Conservation (phyloP, 2,329 filamentous ascomycete genomes). For the Diaporthe citrichinensis region DNA sequence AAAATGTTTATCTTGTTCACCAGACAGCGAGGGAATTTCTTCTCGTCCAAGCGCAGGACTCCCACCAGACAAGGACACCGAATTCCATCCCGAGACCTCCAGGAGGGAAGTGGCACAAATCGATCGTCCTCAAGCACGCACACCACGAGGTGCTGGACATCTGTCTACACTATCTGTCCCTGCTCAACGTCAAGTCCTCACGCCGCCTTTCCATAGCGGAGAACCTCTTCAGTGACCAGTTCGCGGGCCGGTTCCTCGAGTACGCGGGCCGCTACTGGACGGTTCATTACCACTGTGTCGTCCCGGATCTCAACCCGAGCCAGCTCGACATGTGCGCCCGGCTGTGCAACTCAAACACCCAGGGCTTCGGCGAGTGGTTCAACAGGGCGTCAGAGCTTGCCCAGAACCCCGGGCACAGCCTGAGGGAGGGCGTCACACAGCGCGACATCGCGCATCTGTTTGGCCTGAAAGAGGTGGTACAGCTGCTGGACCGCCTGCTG, state of each 20-base stretch:
- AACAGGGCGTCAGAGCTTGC: slow-evolving; percentile 18
- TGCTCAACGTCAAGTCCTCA: slow-evolving; percentile 17
- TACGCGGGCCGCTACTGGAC: slow-evolving; percentile 31
- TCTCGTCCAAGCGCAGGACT: slow-evolving; percentile 20
- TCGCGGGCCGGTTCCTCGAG: slow-evolving; percentile 15
- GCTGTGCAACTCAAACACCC: slow-evolving; percentile 29
- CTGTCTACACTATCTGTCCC: slow-evolving; percentile 26
- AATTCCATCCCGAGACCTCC: background rate
- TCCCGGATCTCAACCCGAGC: slow-evolving; percentile 2
- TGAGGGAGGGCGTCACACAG: slow-evolving; percentile 25
- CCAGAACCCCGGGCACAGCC: slow-evolving; percentile 6
- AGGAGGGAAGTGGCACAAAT: slow-evolving; percentile 16
- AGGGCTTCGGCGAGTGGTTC: slow-evolving; percentile 29
- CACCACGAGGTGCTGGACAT: slow-evolving; percentile 12
- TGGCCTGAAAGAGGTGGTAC: slow-evolving; percentile 16
- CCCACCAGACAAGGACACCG: background rate
- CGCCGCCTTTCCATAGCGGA: slow-evolving; percentile 11
- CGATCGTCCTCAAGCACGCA: background rate
- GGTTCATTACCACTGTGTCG: slow-evolving; percentile 5
- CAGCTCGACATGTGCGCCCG: slow-evolving; percentile 29
- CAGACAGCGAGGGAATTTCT: slow-evolving; percentile 46
- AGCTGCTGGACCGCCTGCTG: slow-evolving; percentile 25
- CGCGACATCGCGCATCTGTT: slow-evolving; percentile 18
- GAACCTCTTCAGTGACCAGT: slow-evolving; percentile 29
- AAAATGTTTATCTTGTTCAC: slow-evolving; percentile 45